Evolutionary conservation across 495 filamentous ascomycete genomes (phyloP).

Genomic region (Penicillium cosmopolitanum): DNA sequence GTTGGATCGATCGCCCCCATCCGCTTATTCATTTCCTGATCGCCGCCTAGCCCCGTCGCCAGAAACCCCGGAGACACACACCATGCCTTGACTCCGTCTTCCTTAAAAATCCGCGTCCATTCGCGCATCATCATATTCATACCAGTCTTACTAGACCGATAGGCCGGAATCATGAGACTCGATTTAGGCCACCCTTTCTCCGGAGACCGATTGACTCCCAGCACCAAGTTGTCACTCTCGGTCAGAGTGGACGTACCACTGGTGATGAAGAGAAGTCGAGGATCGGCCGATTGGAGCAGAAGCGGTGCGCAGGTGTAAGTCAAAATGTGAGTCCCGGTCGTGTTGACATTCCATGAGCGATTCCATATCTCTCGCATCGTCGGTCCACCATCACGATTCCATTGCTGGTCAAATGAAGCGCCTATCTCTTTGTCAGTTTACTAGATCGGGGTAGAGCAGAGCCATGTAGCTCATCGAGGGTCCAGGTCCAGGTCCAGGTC

Average conservation of each 20-base stretch:
- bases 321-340: constrained; percentile 53
- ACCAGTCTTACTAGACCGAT: constrained; percentile 60
- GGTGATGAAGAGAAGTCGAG: constrained; percentile 54
- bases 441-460: neutral
- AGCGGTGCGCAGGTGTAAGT: constrained; percentile 50
- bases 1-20: constrained; percentile 47
- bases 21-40: constrained; percentile 35
- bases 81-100: constrained; percentile 66
- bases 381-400: constrained; percentile 31
- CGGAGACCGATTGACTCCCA: constrained; percentile 37
- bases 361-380: constrained; percentile 48
- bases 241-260: constrained; percentile 50
- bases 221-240: constrained; percentile 33
- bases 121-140: constrained; percentile 70
- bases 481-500: neutral
- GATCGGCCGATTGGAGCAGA: constrained; percentile 44
- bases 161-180: constrained; percentile 31
- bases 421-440: constrained; percentile 23
- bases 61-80: constrained; percentile 58
- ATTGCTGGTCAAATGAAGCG: constrained; percentile 39
- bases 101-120: constrained; percentile 54
- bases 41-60: constrained; percentile 53
- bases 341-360: constrained; percentile 60
- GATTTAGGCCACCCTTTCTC: constrained; percentile 53
- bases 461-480: neutral